phyloP scores from a whole-genome alignment of 495 filamentous ascomycete genomes.

The Xylaria castorea region DNA sequence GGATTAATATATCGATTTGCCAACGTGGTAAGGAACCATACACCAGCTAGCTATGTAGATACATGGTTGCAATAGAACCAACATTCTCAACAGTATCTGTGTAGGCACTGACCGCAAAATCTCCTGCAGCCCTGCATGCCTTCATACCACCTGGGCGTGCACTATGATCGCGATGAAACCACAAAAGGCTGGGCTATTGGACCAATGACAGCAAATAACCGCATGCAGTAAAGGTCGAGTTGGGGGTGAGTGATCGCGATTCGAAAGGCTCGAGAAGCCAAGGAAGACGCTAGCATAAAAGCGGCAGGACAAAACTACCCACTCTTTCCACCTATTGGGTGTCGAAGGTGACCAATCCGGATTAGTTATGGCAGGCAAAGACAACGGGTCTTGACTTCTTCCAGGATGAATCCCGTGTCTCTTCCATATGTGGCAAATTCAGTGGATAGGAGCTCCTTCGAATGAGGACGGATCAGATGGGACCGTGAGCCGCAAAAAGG shows the following conservation, averaged over 20 bases:
- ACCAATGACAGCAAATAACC: constrained; percentile 1
- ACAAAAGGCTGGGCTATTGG: not conserved
- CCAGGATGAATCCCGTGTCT: constrained; percentile 2
- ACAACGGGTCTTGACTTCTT: constrained; percentile 3
- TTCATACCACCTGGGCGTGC: not conserved
- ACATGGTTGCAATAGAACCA: not conserved
- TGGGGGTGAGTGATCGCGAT: constrained; percentile 9
- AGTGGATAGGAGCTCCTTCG: constrained; percentile 23
- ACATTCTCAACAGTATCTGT: not conserved
- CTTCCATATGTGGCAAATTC: constrained; percentile 13
- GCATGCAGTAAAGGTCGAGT: not conserved
- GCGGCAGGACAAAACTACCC: constrained; percentile 10
- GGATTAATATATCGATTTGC: not conserved
- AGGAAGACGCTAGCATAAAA: constrained; percentile 22
- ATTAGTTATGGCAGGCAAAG: constrained; percentile 9
- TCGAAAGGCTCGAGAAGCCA: constrained; percentile 16
- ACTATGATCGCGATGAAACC: constrained; percentile 19
- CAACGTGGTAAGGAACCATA: not conserved
- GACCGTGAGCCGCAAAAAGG: constrained; percentile 24
- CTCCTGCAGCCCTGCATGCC: not conserved
- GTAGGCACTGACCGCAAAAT: too few relatives aligned
- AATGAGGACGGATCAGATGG: constrained; percentile 33
- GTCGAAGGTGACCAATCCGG: constrained; percentile 1
- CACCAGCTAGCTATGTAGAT: too few relatives aligned
- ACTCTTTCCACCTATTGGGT: constrained; percentile 11